Evolutionary conservation across 768 basidiomycete species (phyloP), one percentile per base, ranked within the genome.

Genomic region (Tremella yokohamensis): DNA sequence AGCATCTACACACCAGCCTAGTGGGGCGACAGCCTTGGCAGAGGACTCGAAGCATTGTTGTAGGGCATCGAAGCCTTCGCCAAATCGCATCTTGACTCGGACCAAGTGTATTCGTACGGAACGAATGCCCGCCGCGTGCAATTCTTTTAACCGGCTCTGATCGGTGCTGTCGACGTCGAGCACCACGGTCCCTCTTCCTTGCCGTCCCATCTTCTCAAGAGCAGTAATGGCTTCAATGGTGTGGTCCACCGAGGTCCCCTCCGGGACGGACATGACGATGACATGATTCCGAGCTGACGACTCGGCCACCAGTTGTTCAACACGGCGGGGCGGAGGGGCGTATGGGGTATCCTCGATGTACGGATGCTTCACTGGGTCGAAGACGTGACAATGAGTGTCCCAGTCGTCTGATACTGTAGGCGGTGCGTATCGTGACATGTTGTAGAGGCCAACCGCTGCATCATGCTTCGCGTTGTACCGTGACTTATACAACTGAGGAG

Each of bases 381-480:
- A 53, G 52, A 53, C 18, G 25, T 53, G 52, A 19, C 18, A 19
- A 40, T 53, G 52, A 13, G 52, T 40, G 38, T 53, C 52, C 52
- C 52, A 53, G 38, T 34, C 29, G 37, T 39, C 25, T 2, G 49
- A 20, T 34, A 34, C 29, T 34, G 29, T 11, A 34, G 29, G 29
- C 4, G 29, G 29, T 34, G 29, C 11, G 4, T 34, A 11, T 34
- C 29, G 6, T 6, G 29, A 34, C 29, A 34, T 34, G 29, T 34
- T 34, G 29, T 11, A 11, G 29, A 6, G 11, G 29, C 29, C 29
- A 34, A 11, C 11, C 29, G 29, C 29, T 34, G 29, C 29, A 34
- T 4, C 11, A 34, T 11, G 4, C 29, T 34, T 34, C 29, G 11
- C 29, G 29, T n/a, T n/a, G n/a, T n/a, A n/a, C n/a, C n/a, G 29